A percentile compares a stretch with the other conserved stretches of the same genome.
phyloP scores from a whole-genome alignment of 2,329 filamentous ascomycete genomes.

The Pyrenochaeta sp. region DNA sequence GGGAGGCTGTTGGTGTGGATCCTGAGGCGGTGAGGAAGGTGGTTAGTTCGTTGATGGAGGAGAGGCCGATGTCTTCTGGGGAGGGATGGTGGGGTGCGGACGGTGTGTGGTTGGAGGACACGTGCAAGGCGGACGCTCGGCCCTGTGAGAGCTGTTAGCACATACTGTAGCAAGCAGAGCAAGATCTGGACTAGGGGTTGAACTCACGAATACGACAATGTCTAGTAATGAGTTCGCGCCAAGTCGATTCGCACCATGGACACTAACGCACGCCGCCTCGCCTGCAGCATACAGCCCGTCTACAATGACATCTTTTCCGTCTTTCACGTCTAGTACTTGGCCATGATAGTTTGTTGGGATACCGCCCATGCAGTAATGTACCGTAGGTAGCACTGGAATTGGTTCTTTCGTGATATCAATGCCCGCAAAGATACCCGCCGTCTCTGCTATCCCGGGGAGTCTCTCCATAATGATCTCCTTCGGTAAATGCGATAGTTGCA shows the following conservation, averaged over 20 bases:
- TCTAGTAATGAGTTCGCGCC: slow-evolving; percentile 61
- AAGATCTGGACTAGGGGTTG: neutral
- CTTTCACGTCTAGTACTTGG: slow-evolving; percentile 54
- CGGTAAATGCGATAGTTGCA: slow-evolving; percentile 59
- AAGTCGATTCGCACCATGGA: slow-evolving; percentile 59
- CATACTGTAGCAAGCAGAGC: neutral
- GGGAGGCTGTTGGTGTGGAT: slow-evolving; percentile 46
- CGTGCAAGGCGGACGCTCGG: slow-evolving; percentile 55
- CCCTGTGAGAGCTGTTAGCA: slow-evolving; percentile 38
- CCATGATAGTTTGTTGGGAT: slow-evolving; percentile 61
- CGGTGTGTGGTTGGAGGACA: slow-evolving; percentile 51
- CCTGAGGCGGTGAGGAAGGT: slow-evolving; percentile 50
- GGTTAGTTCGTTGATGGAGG: slow-evolving; percentile 48
- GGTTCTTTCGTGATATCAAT: slow-evolving; percentile 60
- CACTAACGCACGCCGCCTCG: slow-evolving; percentile 59
- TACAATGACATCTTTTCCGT: slow-evolving; percentile 53
- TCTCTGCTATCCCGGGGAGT: slow-evolving; percentile 61
- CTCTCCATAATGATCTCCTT: slow-evolving; percentile 58
- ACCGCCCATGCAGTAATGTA: slow-evolving; percentile 63
- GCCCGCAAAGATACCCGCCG: slow-evolving; percentile 59
- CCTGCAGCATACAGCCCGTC: slow-evolving; percentile 59
- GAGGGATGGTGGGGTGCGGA: slow-evolving; percentile 46
- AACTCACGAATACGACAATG: slow-evolving; percentile 57
- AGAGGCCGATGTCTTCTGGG: slow-evolving; percentile 46
- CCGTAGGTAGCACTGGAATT: slow-evolving; percentile 61